Conservation (phyloP, 2,329 filamentous ascomycete genomes). For the Aspergillus spinulosporus region DNA sequence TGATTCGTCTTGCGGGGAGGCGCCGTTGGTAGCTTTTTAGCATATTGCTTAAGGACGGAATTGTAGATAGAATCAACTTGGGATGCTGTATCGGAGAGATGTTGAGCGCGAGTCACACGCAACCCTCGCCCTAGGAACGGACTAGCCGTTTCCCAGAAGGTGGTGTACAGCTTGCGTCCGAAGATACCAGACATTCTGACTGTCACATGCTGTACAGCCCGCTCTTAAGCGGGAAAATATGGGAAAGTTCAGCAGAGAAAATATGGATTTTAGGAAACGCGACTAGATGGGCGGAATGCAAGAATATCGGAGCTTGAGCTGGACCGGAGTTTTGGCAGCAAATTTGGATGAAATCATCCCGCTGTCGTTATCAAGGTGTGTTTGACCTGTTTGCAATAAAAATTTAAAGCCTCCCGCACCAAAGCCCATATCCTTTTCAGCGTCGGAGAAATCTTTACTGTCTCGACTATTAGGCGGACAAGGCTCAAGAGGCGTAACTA, state of each 20-base stretch:
- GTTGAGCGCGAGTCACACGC: slow-evolving; percentile 28
- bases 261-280: not conserved
- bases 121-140: slow-evolving; percentile 33
- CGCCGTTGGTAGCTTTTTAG: slow-evolving; percentile 25
- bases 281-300: not conserved
- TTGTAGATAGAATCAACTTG: slow-evolving; percentile 16
- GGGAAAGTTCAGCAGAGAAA: not conserved
- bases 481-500: not conserved
- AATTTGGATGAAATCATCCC: slow-evolving; percentile 37
- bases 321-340: slow-evolving; percentile 8
- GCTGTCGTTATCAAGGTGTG: slow-evolving; percentile 15
- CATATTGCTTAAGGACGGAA: slow-evolving; percentile 20
- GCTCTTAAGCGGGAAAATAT: slow-evolving; percentile 2
- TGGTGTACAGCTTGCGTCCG: slow-evolving; percentile 50
- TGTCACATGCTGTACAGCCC: slow-evolving; percentile 45
- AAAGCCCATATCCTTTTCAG: slow-evolving; percentile 25
- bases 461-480: slow-evolving; percentile 1
- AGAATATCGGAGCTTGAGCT: not conserved
- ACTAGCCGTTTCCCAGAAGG: slow-evolving; percentile 41
- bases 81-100: slow-evolving; percentile 19
- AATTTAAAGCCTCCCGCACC: slow-evolving; percentile 24
- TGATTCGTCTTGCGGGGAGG: slow-evolving; percentile 35
- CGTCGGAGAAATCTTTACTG: slow-evolving; percentile 19
- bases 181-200: slow-evolving; percentile 49
- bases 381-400: slow-evolving; percentile 39